Conservation (phyloP, 2,329 filamentous ascomycete genomes). For the Fusarium gaditjirri region DNA sequence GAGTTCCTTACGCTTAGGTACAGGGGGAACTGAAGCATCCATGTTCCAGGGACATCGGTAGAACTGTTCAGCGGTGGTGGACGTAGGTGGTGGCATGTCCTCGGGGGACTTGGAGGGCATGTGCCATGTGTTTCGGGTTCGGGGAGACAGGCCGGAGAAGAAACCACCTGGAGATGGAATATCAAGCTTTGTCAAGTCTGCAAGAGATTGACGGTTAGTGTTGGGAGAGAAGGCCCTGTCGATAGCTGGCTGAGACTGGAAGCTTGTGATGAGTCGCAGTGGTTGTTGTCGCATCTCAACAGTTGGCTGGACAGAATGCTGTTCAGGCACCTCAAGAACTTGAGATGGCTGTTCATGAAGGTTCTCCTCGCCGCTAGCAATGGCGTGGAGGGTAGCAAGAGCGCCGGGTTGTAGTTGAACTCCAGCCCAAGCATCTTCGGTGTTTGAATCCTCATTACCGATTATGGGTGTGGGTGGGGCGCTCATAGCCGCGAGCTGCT, state of each 20-base stretch:
- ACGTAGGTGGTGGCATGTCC: conserved; percentile 74
- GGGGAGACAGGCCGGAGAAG: conserved; percentile 84
- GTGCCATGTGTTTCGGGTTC: conserved; percentile 85
- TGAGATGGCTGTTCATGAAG: conserved; percentile 60
- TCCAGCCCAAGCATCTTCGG: conserved; percentile 75
- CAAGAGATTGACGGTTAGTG: conserved; percentile 64
- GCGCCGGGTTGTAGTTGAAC: conserved; percentile 82
- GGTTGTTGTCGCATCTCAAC: conserved; percentile 63
- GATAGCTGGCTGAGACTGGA: conserved; percentile 43
- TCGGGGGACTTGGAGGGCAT: conserved; percentile 65
- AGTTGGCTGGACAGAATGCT: conserved; percentile 33
- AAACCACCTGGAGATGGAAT: conserved; percentile 93
- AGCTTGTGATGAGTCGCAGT: conserved; percentile 60
- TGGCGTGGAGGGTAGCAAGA: conserved; percentile 80
- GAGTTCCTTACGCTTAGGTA: conserved; percentile 51
- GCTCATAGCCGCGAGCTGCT: conserved; percentile 85
- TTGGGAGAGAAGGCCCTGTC: conserved; percentile 45
- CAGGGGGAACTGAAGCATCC: conserved; percentile 51
- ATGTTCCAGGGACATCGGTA: conserved; percentile 84
- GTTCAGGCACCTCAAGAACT: conserved; percentile 58
- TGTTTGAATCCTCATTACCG: conserved; percentile 62
- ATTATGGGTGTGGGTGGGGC: conserved; percentile 86
- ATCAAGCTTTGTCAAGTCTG: conserved; percentile 81
- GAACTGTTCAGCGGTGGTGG: conserved; percentile 90
- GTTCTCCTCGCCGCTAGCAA: conserved; percentile 72